Evolutionary conservation across 2,329 filamentous ascomycete genomes (phyloP).

Genomic region (Cladobotryum mycophilum): DNA sequence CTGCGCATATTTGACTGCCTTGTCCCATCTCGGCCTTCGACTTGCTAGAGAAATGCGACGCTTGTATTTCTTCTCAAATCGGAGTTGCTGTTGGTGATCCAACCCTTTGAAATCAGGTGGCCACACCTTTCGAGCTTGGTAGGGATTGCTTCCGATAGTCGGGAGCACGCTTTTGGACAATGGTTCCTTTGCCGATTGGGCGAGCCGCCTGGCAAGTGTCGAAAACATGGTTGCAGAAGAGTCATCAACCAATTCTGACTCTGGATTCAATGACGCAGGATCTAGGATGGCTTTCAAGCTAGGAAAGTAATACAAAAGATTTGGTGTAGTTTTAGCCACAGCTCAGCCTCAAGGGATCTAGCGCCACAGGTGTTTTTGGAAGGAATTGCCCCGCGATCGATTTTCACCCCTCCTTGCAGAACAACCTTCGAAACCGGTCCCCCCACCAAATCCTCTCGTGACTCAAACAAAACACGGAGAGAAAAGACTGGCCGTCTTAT

Average conservation of each 20-base stretch:
- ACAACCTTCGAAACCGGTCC: slow-evolving; percentile 3
- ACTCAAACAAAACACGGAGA: slow-evolving; percentile 21
- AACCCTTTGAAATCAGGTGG: slow-evolving; percentile 69
- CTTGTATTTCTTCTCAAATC: slow-evolving; percentile 73
- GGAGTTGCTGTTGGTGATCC: slow-evolving; percentile 65
- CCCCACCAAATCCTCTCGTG: slow-evolving; percentile 18
- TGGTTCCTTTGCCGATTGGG: slow-evolving; percentile 24
- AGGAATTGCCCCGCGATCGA: slow-evolving; percentile 28
- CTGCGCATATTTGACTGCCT: slow-evolving; percentile 59
- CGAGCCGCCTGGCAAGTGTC: slow-evolving; percentile 28
- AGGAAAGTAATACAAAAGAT: background rate
- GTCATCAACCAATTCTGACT: slow-evolving; percentile 3
- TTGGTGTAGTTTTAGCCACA: slow-evolving; percentile 16
- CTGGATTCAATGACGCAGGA: background rate
- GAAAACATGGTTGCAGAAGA: slow-evolving; percentile 26
- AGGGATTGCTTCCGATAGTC: slow-evolving; percentile 47
- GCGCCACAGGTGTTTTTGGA: slow-evolving; percentile 15
- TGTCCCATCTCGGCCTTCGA: slow-evolving; percentile 58
- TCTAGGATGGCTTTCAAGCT: background rate
- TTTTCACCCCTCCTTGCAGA: slow-evolving; percentile 30
- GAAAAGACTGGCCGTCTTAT: slow-evolving; percentile 1
- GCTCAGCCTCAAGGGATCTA: slow-evolving; percentile 19
- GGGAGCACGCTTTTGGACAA: slow-evolving; percentile 22
- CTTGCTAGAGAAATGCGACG: slow-evolving; percentile 58
- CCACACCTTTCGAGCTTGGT: slow-evolving; percentile 66